Percentiles rank a stretch among this genome's conserved stretches.
Conservation (phyloP, 2,329 filamentous ascomycete species). For the Scolecobasidium constrictum region DNA sequence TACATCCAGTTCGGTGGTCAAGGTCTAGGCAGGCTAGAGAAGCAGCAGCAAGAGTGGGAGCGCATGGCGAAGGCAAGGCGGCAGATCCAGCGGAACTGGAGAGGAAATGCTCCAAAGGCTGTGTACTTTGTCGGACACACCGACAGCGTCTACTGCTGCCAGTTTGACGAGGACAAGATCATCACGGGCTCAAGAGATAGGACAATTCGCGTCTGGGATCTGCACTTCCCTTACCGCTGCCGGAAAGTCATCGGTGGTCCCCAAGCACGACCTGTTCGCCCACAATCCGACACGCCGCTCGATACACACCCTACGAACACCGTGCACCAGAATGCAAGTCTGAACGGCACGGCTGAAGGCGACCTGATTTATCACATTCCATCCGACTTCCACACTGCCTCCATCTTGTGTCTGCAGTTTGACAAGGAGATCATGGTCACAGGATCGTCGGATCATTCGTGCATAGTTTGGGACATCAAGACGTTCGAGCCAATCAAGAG, state of each 20-base stretch:
- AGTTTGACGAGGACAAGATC: conserved; percentile 97
- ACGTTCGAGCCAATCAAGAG: conserved; percentile 72
- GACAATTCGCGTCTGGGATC: conserved; percentile 93
- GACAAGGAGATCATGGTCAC: conserved; percentile 89
- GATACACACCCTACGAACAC: conserved; percentile 31
- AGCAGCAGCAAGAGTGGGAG: conserved; percentile 62
- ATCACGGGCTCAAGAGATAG: conserved; percentile 93
- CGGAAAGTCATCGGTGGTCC: conserved; percentile 74
- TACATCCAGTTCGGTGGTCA: conserved; percentile 36
- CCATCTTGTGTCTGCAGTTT: conserved; percentile 90
- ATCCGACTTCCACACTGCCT: conserved; percentile 67
- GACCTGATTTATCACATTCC: conserved; percentile 36
- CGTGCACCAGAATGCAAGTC: conserved; percentile 21
- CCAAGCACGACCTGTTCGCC: conserved; percentile 39
- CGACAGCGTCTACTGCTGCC: conserved; percentile 94
- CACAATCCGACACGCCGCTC: conserved; percentile 36
- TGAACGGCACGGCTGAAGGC: conserved; percentile 36
- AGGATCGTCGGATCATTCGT: conserved; percentile 82
- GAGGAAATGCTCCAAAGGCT: conserved; percentile 52
- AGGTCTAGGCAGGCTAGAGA: conserved; percentile 41
- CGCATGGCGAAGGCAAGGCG: conserved; percentile 70
- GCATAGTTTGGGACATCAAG: conserved; percentile 74
- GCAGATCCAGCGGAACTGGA: conserved; percentile 71
- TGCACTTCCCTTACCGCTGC: conserved; percentile 70
- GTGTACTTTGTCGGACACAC: conserved; percentile 88